These are phyloP conservation scores for Ananas comosus DNA, from an alignment of 176 grass and related monocot species.

Conservation along the genomic window DNA sequence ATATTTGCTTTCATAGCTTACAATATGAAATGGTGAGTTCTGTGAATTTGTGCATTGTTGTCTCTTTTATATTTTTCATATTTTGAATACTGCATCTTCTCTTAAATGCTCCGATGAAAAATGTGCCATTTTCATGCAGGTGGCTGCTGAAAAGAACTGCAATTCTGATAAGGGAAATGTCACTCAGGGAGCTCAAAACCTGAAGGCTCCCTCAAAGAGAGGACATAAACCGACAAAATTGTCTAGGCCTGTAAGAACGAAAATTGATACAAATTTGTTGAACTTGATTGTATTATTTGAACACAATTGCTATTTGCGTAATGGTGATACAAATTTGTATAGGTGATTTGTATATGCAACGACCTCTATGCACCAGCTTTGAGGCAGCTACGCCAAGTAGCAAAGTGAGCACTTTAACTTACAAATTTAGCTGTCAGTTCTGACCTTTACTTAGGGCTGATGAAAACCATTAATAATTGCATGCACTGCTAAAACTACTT, in stretches of 20 bases:
- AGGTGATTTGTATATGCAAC: slow-evolving; percentile 99
- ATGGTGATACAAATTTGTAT: slow-evolving; percentile 19
- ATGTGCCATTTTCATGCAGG: slow-evolving; percentile 28
- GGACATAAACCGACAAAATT: slow-evolving; percentile 55
- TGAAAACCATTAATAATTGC: slow-evolving; percentile 1
- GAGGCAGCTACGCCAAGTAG: slow-evolving; percentile 92
- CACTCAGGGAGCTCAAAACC: slow-evolving; percentile 30
- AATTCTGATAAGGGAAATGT: slow-evolving; percentile 38
- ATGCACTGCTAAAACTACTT: neutral
- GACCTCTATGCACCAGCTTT: slow-evolving; percentile 95
- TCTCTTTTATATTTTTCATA: no score
- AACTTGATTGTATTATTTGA: slow-evolving; percentile 5
- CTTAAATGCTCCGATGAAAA: neutral
- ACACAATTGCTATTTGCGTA: slow-evolving; percentile 12
- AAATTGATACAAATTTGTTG: neutral
- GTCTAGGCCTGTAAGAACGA: slow-evolving; percentile 63
- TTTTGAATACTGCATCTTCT: neutral
- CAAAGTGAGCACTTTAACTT: slow-evolving; percentile 58
- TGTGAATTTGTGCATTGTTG: no score
- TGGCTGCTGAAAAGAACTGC: slow-evolving; percentile 68
- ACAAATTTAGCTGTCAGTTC: neutral
- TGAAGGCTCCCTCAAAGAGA: slow-evolving; percentile 59
- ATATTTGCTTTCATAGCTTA: no score
- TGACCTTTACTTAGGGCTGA: neutral
- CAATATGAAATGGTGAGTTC: neutral